Evolutionary conservation across 2,329 filamentous ascomycete genomes (phyloP), one percentile per base, ranked within the genome.

Genomic region (Colletotrichum tanaceti): DNA sequence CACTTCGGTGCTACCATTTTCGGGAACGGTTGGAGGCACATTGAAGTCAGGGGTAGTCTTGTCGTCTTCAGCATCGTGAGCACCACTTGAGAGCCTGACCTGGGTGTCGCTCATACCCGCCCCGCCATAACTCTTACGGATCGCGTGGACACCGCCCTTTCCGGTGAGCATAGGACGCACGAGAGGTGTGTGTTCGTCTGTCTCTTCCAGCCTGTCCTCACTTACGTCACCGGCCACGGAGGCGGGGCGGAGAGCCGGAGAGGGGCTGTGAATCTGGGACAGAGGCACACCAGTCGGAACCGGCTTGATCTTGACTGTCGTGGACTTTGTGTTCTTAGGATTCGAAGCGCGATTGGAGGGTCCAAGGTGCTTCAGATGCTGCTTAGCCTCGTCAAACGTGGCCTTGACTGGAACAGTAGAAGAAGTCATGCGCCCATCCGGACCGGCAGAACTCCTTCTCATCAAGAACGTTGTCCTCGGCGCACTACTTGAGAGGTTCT

Each of bases 291-390:
- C 63, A 5, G 47, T 44, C 28, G 32, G 44, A 32, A 87, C 89
- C 72, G 90, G 80, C 79, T 92, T 92, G 73, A 91, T 89, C 77
- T 91, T 91, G 73, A 92, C 89, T 0, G 89, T 86, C 20, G 87
- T 86, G 20, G 86, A 87, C 20, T 85, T 84, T 1, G 89, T 90
- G 65, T 84, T 85, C 76, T 86, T 88, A 1, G 90, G 90, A 63
- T 89, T 88, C 18, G 86, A 85, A 6, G 90, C 90, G 22, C 86
- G 85, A 74, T 91, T 92, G 1, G 89, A 90, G 0, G 90, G 90
- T 0, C 89, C 89, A 0, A 91, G 85, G 70, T 88, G 85, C 71
- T 88, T 89, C 52, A 91, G 80, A 72, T 90, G 87, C 73, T 88
- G 84, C 73, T 83, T 85, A 80, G 90, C 87, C 59, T 91, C 88